Evolutionary conservation across 176 grass and related monocot species (phyloP), one percentile per base, ranked within the genome.

Genomic region (Elymus sibiricus): DNA sequence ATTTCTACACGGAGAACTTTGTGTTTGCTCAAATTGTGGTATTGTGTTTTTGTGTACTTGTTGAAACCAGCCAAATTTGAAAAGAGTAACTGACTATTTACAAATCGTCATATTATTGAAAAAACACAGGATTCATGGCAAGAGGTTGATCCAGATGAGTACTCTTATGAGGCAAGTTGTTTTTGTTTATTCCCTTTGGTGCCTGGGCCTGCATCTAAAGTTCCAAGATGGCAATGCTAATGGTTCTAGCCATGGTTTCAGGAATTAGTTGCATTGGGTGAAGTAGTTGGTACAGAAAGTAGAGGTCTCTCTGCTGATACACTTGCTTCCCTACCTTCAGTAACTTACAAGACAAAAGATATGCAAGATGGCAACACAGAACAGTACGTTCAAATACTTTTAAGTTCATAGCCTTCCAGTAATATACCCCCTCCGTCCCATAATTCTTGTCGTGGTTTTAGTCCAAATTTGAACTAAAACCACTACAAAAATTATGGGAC

Each of bases 81-180:
- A 85, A 12, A 14, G 38, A 39, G 62, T 64, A 59, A 77, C 49
- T 35, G 56, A 46, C 11, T 87, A 39, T 78, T 64, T 71, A 76
- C 26, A 67, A 17, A 13, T 84, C 31, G 40, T 32, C 55, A 58
- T 62, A 26, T 76, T 89, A 88, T 70, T 76, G 43, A 53, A 74
- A 77, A 91, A 59, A 87, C 24, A 39, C 82, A 98, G 97, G 97
- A 99, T 89, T 87, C 92, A 77, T 99, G 97, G 97, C 92, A 99
- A 76, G 97, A 99, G 86, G 87, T 94, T 90, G 97, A 99, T 87
- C 92, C 92, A 65, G 97, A 96, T 63, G 97, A 99, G 87, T 99
- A 93, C 49, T 94, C 88, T 42, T 99, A 99, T 64, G 97, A 99
- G 92, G 97, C 83, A 94, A 78, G 71, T 79, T 62, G 31, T 16